Percentiles rank a stretch among this genome's conserved stretches.
These are phyloP conservation scores for Rhizophora mangle DNA, from an alignment of 345 rosid genomes.

Conservation along the genomic window DNA sequence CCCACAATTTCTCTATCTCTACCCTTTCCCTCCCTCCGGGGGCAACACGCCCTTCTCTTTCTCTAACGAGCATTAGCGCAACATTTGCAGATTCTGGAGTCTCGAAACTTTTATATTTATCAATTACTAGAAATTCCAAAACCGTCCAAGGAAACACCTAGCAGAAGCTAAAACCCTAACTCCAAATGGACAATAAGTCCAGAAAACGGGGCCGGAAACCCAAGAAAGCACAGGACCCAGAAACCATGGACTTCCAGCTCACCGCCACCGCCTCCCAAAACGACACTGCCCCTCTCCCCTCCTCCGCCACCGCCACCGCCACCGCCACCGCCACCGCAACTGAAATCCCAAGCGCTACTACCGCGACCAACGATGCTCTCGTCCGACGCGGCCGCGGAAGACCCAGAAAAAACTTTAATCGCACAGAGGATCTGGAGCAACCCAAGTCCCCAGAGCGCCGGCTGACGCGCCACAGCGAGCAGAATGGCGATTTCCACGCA, in stretches of 20 bases:
- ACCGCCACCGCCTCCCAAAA: slow-evolving; percentile 9
- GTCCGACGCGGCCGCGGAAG: slow-evolving; percentile 49
- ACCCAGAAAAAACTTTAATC: slow-evolving; percentile 37
- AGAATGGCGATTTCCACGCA: slow-evolving; percentile 32
- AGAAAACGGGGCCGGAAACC: slow-evolving; percentile 48
- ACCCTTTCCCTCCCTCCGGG: no score
- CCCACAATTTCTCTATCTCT: no score
- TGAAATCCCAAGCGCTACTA: slow-evolving; percentile 22
- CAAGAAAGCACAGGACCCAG: slow-evolving; percentile 24
- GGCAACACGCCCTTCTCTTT: no score
- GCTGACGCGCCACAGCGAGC: slow-evolving; percentile 33
- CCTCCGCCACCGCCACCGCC: slow-evolving; percentile 23
- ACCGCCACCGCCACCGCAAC: slow-evolving; percentile 25
- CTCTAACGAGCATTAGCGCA: no score
- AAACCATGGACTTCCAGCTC: slow-evolving; percentile 35
- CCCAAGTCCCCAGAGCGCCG: slow-evolving; percentile 34
- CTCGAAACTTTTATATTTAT: no score
- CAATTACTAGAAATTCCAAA: no score
- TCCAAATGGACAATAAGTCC: slow-evolving; percentile 28
- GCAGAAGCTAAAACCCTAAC: background rate
- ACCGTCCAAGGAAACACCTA: no score
- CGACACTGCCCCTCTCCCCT: slow-evolving; percentile 14
- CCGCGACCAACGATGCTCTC: slow-evolving; percentile 24
- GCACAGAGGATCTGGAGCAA: slow-evolving; percentile 13
- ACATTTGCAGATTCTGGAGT: no score